These are phyloP conservation scores for Gaeumannomyces tritici DNA, from an alignment of 2,329 filamentous ascomycete genomes.

Conservation along the genomic window DNA sequence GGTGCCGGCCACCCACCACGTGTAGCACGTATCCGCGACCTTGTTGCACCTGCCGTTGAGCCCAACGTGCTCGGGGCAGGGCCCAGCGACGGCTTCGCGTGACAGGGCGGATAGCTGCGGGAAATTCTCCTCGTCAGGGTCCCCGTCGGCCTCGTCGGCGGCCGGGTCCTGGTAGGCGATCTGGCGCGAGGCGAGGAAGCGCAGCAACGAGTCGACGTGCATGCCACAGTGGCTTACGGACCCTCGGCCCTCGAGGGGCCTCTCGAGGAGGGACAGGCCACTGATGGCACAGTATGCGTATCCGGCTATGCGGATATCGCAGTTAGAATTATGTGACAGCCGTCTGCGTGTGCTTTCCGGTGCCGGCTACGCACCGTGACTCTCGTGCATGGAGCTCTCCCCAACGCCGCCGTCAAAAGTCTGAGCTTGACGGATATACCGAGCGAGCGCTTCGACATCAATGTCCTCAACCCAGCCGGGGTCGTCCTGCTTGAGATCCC, in stretches of 20 bases:
- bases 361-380: slow-evolving; percentile 53
- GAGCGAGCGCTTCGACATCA: slow-evolving; percentile 58
- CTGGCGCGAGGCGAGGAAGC: slow-evolving; percentile 50
- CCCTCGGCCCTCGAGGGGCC: slow-evolving; percentile 28
- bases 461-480: slow-evolving; percentile 59
- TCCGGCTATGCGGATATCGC: slow-evolving; percentile 48
- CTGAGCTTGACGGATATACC: slow-evolving; percentile 55
- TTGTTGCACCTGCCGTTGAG: slow-evolving; percentile 92
- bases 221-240: slow-evolving; percentile 27
- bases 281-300: slow-evolving; percentile 85
- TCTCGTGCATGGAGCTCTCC: slow-evolving; percentile 69
- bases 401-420: slow-evolving; percentile 80
- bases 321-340: not conserved
- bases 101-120: slow-evolving; percentile 21
- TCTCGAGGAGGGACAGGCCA: slow-evolving; percentile 66
- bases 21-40: slow-evolving; percentile 88
- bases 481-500: slow-evolving; percentile 39
- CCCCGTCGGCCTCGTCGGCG: slow-evolving; percentile 30
- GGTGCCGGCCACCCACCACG: slow-evolving; percentile 78
- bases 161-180: slow-evolving; percentile 43
- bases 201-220: slow-evolving; percentile 24
- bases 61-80: slow-evolving; percentile 45
- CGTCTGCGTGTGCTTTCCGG: no score
- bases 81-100: slow-evolving; percentile 20
- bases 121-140: slow-evolving; percentile 19